These are phyloP conservation scores for Macadamia tetraphylla DNA, from an alignment of 164 flowering plant genomes.

Conservation along the genomic window DNA sequence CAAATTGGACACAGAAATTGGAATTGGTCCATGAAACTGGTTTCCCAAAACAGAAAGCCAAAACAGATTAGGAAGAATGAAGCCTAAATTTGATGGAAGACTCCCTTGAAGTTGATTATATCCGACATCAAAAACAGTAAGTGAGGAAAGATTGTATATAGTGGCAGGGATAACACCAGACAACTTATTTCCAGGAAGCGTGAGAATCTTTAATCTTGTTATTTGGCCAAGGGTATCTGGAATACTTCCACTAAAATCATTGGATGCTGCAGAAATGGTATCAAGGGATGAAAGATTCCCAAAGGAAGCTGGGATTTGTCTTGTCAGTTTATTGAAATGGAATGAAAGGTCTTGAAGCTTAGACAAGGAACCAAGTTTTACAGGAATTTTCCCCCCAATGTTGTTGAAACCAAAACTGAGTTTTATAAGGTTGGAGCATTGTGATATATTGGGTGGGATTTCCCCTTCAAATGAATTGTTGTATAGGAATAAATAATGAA, in stretches of 20 bases:
- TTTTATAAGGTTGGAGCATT: not conserved
- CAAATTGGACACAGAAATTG: not conserved
- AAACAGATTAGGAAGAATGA: not conserved
- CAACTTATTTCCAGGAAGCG: too few relatives aligned
- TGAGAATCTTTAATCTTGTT: too few relatives aligned
- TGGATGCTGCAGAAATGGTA: too few relatives aligned
- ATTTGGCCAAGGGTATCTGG: not conserved
- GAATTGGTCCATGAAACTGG: not conserved
- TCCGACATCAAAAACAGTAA: not conserved
- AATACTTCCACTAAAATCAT: not conserved
- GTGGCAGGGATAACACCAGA: not conserved
- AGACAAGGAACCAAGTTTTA: not conserved
- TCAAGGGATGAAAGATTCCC: conserved; percentile 3
- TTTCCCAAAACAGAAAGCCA: not conserved
- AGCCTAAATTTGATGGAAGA: not conserved
- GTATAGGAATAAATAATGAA: not conserved
- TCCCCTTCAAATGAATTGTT: conserved; percentile 2
- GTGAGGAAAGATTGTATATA: not conserved
- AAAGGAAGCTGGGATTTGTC: not conserved
- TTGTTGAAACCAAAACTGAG: not conserved
- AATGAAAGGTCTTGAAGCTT: not conserved
- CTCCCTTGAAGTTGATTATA: not conserved
- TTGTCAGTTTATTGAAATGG: not conserved
- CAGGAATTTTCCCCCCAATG: not conserved
- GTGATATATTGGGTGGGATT: conserved; percentile 2